Evolutionary conservation across 371 early-diverging fungal species (phyloP).

Genomic region (Ordospora pajunii): DNA sequence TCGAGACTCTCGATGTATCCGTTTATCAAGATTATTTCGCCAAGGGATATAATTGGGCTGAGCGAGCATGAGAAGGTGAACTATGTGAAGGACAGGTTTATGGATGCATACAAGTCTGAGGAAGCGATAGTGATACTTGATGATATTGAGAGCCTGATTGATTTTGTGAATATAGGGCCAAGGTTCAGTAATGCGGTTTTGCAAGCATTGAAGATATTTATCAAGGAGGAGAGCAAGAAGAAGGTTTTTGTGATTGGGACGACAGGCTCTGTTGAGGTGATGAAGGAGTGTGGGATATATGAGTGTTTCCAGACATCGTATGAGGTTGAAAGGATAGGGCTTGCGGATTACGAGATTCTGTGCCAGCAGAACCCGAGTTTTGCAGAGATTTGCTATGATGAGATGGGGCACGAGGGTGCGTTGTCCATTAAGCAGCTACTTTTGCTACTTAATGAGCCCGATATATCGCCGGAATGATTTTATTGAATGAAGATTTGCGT

Average conservation of each 20-base stretch:
- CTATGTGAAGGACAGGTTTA: conserved; percentile 70
- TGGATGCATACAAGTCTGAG: conserved; percentile 92
- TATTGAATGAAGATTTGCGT: neutral
- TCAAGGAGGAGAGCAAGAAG: conserved; percentile 55
- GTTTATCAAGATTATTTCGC: conserved; percentile 90
- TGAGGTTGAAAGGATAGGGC: conserved; percentile 25
- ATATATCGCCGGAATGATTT: conserved; percentile 28
- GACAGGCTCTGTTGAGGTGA: conserved; percentile 39
- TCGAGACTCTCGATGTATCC: conserved; percentile 86
- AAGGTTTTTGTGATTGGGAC: conserved; percentile 61
- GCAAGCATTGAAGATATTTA: conserved; percentile 71
- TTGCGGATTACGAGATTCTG: conserved; percentile 46
- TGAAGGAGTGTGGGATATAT: conserved; percentile 52
- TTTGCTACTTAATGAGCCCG: conserved; percentile 33
- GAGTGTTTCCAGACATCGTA: conserved; percentile 50
- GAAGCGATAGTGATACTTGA: conserved; percentile 87
- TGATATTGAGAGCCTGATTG: conserved; percentile 82
- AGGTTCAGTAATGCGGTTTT: conserved; percentile 87
- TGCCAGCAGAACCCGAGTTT: conserved; percentile 51
- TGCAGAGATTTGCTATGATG: conserved; percentile 35
- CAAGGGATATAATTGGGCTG: conserved; percentile 88
- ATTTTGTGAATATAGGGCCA: conserved; percentile 93
- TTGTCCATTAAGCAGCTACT: conserved; percentile 50
- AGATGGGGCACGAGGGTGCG: neutral
- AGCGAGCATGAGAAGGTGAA: conserved; percentile 79